A percentile compares a stretch with the other conserved stretches of the same genome.
phyloP scores from a whole-genome alignment of 352 stramenopile species.

The Pythium phragmiticola region DNA sequence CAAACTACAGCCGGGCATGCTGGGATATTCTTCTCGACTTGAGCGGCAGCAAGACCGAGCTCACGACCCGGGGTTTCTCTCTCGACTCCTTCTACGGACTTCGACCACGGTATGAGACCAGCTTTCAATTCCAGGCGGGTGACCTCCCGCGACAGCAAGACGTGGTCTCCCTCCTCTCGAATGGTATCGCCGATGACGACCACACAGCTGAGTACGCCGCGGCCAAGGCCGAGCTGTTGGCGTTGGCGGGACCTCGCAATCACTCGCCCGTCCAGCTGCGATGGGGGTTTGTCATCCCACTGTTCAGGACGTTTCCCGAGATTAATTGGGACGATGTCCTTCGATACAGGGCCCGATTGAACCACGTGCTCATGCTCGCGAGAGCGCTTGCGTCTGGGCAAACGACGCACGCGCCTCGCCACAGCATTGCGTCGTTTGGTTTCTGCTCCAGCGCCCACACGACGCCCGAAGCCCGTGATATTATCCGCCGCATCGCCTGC shows the following conservation, averaged over 20 bases:
- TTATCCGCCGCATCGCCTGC: background rate
- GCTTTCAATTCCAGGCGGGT: background rate
- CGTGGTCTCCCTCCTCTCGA: background rate
- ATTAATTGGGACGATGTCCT: background rate
- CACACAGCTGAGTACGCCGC: background rate
- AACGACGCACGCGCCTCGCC: background rate
- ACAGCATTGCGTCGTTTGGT: background rate
- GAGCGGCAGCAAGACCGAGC: background rate
- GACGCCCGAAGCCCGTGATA: background rate
- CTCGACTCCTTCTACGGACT: background rate
- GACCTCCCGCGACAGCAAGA: background rate
- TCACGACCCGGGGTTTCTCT: background rate
- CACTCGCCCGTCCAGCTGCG: background rate
- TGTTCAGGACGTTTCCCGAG: background rate
- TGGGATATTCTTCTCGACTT: conserved; percentile 1
- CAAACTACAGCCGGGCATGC: background rate
- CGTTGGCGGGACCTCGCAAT: background rate
- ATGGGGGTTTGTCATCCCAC: background rate
- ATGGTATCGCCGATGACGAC: background rate
- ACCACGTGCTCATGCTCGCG: background rate
- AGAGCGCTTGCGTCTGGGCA: background rate
- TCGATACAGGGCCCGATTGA: background rate
- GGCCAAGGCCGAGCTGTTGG: background rate
- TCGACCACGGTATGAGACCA: background rate
- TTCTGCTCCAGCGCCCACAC: background rate